phyloP scores from a whole-genome alignment of 495 filamentous ascomycete species.

The Aspergillus affinis region DNA sequence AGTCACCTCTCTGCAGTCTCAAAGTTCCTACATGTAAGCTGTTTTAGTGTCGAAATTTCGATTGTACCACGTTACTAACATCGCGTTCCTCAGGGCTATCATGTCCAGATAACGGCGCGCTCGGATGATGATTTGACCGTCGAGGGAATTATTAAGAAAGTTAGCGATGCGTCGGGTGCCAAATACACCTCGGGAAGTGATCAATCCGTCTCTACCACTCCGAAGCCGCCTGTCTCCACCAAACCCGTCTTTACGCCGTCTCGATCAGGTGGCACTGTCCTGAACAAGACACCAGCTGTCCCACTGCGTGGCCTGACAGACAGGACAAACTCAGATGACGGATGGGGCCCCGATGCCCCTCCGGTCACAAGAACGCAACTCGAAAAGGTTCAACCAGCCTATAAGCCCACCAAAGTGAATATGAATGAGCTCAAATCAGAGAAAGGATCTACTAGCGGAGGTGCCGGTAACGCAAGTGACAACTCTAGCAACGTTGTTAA shows the following conservation, averaged over 20 bases:
- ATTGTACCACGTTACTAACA: slow-evolving; percentile 18
- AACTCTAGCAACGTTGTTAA: slow-evolving; percentile 67
- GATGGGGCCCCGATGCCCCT: slow-evolving; percentile 95
- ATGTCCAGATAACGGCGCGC: slow-evolving; percentile 94
- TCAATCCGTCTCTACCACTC: slow-evolving; percentile 42
- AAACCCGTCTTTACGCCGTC: slow-evolving; percentile 91
- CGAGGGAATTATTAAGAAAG: slow-evolving; percentile 85
- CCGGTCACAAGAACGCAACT: slow-evolving; percentile 79
- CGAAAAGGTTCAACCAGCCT: slow-evolving; percentile 91
- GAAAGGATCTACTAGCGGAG: slow-evolving; percentile 61
- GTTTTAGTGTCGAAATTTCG: slow-evolving; percentile 1
- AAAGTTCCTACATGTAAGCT: slow-evolving; percentile 77
- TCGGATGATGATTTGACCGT: slow-evolving; percentile 85
- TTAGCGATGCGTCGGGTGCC: slow-evolving; percentile 92
- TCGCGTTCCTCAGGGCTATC: slow-evolving; percentile 66
- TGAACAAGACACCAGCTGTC: slow-evolving; percentile 62
- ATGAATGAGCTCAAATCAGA: slow-evolving; percentile 72
- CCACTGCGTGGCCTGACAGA: slow-evolving; percentile 40
- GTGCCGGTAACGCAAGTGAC: slow-evolving; percentile 24
- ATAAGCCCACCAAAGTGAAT: slow-evolving; percentile 91
- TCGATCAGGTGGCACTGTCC: slow-evolving; percentile 58
- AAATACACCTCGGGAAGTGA: slow-evolving; percentile 77
- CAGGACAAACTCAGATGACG: slow-evolving; percentile 66
- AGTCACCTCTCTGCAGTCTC: slow-evolving; percentile 86
- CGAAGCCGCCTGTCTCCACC: slow-evolving; percentile 69